Evolutionary conservation across 257 asterid species (phyloP).

Genomic region (Misopates orontium): DNA sequence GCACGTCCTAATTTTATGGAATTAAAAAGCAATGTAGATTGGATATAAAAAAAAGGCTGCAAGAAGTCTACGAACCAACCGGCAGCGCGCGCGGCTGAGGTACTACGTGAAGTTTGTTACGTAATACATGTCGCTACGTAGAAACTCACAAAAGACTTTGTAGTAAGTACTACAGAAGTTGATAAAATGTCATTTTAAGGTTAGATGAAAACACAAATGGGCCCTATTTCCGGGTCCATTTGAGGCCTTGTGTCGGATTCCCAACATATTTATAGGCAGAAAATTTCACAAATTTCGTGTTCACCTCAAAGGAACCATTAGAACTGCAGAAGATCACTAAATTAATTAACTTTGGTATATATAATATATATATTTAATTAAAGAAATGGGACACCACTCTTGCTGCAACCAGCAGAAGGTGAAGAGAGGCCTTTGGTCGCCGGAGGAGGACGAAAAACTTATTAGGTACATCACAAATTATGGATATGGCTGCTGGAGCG

Average conservation of each 20-base stretch:
- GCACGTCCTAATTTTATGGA: too few relatives aligned
- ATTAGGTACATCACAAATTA: slow-evolving; percentile 71
- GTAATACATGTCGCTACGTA: slow-evolving; percentile 51
- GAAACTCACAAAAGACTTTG: slow-evolving; percentile 24
- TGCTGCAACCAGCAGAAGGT: slow-evolving; percentile 99
- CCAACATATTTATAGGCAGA: slow-evolving; percentile 34
- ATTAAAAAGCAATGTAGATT: too few relatives aligned
- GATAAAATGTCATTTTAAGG: slow-evolving; percentile 87
- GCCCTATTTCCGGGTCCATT: slow-evolving; percentile 42
- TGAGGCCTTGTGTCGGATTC: slow-evolving; percentile 59
- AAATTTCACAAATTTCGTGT: neutral
- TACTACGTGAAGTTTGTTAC: slow-evolving; percentile 45
- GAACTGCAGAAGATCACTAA: neutral
- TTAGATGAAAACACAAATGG: slow-evolving; percentile 73
- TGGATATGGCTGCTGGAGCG: slow-evolving; percentile 99
- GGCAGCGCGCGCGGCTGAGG: slow-evolving; percentile 32
- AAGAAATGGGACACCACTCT: slow-evolving; percentile 85
- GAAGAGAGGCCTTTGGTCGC: slow-evolving; percentile 98
- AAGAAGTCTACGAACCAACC: too few relatives aligned
- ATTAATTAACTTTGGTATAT: neutral
- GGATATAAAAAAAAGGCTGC: too few relatives aligned
- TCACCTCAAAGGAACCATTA: neutral
- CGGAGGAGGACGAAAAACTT: slow-evolving; percentile 93
- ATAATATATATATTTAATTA: neutral
- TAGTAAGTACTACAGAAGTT: slow-evolving; percentile 34